These are phyloP conservation scores for Boletus sp. DNA, from an alignment of 1,284 basidiomycete species.

Conservation along the genomic window DNA sequence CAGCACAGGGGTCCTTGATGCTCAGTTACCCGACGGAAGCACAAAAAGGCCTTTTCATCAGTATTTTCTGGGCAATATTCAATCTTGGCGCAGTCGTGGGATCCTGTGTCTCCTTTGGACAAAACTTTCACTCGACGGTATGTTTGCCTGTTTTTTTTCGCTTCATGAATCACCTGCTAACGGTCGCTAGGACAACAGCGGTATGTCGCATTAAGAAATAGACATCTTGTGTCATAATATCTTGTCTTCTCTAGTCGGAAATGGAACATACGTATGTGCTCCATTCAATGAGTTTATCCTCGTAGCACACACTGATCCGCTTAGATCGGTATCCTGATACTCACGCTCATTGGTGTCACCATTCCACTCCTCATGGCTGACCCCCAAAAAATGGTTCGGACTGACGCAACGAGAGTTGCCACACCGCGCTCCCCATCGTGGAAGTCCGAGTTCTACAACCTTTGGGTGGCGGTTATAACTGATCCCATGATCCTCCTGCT, in stretches of 20 bases:
- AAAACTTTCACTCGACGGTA: slow-evolving; percentile 48
- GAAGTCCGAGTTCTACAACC: slow-evolving; percentile 39
- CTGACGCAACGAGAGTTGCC: slow-evolving; percentile 40
- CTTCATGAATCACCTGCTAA: not conserved
- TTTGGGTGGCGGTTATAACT: slow-evolving; percentile 38
- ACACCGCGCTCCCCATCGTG: slow-evolving; percentile 40
- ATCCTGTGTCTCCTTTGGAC: slow-evolving; percentile 57
- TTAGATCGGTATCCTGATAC: slow-evolving; percentile 40
- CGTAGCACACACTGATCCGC: not conserved
- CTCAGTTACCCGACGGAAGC: slow-evolving; percentile 60
- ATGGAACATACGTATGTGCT: slow-evolving; percentile 38
- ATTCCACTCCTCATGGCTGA: slow-evolving; percentile 42
- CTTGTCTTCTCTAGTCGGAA: slow-evolving; percentile 25
- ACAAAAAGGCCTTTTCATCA: slow-evolving; percentile 63
- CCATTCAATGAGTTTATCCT: not conserved
- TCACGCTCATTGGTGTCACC: slow-evolving; percentile 38
- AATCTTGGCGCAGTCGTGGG: slow-evolving; percentile 68
- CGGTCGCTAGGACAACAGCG: not conserved
- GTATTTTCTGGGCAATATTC: slow-evolving; percentile 71
- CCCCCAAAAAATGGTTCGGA: slow-evolving; percentile 42
- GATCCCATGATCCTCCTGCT: slow-evolving; percentile 43
- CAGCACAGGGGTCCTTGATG: slow-evolving; percentile 67
- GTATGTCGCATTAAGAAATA: not conserved
- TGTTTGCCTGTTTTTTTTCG: not conserved
- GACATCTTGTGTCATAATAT: not conserved